These are phyloP conservation scores for Gyromitra esculenta DNA, from an alignment of 2,329 filamentous ascomycete genomes.

Conservation along the genomic window DNA sequence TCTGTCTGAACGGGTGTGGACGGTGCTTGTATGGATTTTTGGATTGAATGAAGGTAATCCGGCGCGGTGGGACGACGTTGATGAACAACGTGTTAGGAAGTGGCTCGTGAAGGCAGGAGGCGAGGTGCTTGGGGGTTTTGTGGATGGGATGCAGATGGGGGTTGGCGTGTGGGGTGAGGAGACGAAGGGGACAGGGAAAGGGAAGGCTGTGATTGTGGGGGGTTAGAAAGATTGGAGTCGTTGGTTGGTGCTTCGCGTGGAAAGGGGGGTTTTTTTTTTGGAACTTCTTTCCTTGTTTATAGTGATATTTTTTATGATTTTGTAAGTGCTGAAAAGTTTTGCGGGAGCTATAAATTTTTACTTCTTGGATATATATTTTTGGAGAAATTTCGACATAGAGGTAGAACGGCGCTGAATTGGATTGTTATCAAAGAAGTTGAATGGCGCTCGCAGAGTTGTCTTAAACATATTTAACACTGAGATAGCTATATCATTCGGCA, in stretches of 20 bases:
- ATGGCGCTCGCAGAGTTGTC: no score
- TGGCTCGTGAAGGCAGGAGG: constrained; percentile 12
- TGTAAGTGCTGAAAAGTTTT: no score
- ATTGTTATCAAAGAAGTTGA: no score
- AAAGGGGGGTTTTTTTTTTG: neutral
- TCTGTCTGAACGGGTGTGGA: neutral
- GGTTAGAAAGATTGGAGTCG: neutral
- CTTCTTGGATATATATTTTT: no score
- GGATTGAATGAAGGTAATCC: neutral
- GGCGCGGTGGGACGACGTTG: neutral
- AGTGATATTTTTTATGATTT: no score
- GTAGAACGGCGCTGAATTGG: no score
- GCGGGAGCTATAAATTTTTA: no score
- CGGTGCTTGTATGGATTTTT: neutral
- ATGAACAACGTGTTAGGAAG: constrained; percentile 5
- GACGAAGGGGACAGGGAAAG: neutral
- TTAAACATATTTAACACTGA: no score
- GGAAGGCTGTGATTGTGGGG: neutral
- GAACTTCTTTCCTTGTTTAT: no score
- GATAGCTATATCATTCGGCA: no score
- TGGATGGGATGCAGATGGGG: constrained; percentile 29
- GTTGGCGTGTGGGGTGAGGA: constrained; percentile 21
- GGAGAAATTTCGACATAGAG: no score
- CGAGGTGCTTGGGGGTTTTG: constrained; percentile 15
- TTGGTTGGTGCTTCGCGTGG: neutral